Evolutionary conservation across 441 rosid genomes (phyloP), one percentile per base, ranked within the genome.

Genomic region (Erysimum pusillum): DNA sequence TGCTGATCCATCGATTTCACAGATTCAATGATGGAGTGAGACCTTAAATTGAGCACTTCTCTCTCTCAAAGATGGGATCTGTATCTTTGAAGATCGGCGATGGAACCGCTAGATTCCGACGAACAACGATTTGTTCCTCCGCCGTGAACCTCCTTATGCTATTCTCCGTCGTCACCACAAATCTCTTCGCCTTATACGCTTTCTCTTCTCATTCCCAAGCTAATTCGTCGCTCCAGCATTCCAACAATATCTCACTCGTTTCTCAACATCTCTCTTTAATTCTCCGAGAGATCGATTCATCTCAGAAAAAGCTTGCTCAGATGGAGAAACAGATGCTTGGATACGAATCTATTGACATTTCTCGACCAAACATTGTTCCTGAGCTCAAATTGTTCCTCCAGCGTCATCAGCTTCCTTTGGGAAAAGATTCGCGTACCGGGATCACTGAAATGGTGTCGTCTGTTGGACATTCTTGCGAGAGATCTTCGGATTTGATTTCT

Each of bases 391-490:
- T 86, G 62, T 96, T 85, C 80, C 86, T 96, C 28, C 87, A 86
- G 35, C 95, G 84, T 42, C 92, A 96, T 69, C 92, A 85, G 63
- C 94, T 96, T 54, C 99, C 99, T 14, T 79, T 96, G n/a, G 99
- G 98, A 0, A 93, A 93, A 73, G 98, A 96, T 84, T 93, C 99
- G 0, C 85, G 92, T 49, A 91, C 97, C 8, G 96, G 99, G 76
- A 91, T 96, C 83, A 93, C 97, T 25, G 97, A 91, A 51, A 93
- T 96, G 97, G 97, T 96, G 28, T 89, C 98, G 5, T 90, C 97
- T 10, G 98, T 96, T 14, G 97, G 97, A 6, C 99, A 96, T 61
- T 79, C 89, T 6, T 96, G 99, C 41, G 93, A 90, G 62, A 91
- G 85, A 81, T 93, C 97, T 56, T 51, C 90, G 25, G 98, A 89